phyloP scores from a whole-genome alignment of 192 early-diverging fungal genomes.

The Entomortierella lignicola region DNA sequence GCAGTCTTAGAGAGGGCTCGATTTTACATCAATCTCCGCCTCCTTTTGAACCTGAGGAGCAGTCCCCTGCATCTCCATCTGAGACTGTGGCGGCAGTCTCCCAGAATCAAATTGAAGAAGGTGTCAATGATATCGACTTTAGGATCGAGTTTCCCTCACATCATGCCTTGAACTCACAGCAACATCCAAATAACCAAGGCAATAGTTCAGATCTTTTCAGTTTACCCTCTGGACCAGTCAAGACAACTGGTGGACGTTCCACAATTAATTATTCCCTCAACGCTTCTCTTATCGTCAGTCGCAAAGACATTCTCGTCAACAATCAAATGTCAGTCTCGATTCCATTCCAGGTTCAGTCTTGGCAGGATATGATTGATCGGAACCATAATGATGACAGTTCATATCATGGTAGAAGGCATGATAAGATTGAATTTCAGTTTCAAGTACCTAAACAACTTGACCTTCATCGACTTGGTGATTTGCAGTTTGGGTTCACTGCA shows the following conservation, averaged over 20 bases:
- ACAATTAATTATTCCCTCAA: conserved; percentile 15
- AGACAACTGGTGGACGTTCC: conserved; percentile 15
- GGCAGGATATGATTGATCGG: conserved; percentile 41
- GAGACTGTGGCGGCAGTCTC: background rate
- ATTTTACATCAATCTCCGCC: background rate
- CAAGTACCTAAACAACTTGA: conserved; percentile 43
- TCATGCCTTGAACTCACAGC: background rate
- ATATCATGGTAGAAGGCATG: conserved; percentile 33
- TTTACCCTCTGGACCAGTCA: conserved; percentile 34
- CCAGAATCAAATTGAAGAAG: conserved; percentile 20
- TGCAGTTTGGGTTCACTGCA: conserved; percentile 39
- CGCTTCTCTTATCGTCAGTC: conserved; percentile 27
- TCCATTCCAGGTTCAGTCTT: conserved; percentile 30
- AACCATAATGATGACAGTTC: conserved; percentile 32
- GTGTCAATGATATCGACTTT: conserved; percentile 48
- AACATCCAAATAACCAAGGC: background rate
- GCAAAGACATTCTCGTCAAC: conserved; percentile 38
- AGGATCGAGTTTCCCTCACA: conserved; percentile 45
- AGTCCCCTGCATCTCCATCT: background rate
- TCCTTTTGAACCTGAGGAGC: background rate
- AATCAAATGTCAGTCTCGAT: conserved; percentile 27
- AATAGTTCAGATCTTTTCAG: background rate
- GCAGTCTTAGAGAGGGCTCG: background rate
- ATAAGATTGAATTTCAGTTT: conserved; percentile 40
- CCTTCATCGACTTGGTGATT: conserved; percentile 7